Evolutionary conservation across 2,329 filamentous ascomycete species (phyloP), one percentile per base, ranked within the genome.

Genomic region (Ophiostoma fasciatum): DNA sequence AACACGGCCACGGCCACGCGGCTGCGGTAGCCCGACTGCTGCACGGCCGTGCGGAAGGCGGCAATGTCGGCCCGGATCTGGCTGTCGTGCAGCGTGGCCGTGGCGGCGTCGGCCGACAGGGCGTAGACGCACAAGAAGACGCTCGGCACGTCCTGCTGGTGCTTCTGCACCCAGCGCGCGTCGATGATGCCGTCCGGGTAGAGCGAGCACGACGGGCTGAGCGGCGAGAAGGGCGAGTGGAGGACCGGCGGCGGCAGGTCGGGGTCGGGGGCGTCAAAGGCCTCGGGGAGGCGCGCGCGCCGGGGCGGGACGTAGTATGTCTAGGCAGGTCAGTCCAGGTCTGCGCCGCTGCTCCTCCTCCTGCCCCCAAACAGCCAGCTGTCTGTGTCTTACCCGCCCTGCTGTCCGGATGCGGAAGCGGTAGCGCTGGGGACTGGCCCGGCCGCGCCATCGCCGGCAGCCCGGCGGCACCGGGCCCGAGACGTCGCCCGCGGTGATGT

Each of bases 111-210:
- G 17, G 76, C 71, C 4, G 71, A 74, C 39, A 94, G 71, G 25
- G 70, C 68, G 51, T 92, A 93, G 58, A 92, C 90, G 45, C 78
- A 80, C 22, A 93, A 56, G 46, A 83, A 78, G 19, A 83, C 69
- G 42, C 83, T 81, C 2, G 88, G 88, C 17, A 96, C 68, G 14
- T 84, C 64, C 35, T 80, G 65, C 51, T 94, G 87, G 53, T 96
- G 88, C 54, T 96, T 98, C 41, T 73, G 71, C 37, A 93, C 65
- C 88, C 88, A 98, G 42, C 72, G 59, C 15, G 78, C 68, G 41
- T 85, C 75, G 53, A 94, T 74, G 40, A 94, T 63, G 5, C 88
- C 90, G 58, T 96, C 90, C 7, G 88, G 87, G 51, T 90, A 96
- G 3, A 92, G 68, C 3, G 74, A 65, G 7, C 88, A 94, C 7